A percentile compares a stretch with the other conserved stretches of the same genome.
Evolutionary conservation across 2,329 filamentous ascomycete species (phyloP).

Genomic region (Cryphonectria japonica): DNA sequence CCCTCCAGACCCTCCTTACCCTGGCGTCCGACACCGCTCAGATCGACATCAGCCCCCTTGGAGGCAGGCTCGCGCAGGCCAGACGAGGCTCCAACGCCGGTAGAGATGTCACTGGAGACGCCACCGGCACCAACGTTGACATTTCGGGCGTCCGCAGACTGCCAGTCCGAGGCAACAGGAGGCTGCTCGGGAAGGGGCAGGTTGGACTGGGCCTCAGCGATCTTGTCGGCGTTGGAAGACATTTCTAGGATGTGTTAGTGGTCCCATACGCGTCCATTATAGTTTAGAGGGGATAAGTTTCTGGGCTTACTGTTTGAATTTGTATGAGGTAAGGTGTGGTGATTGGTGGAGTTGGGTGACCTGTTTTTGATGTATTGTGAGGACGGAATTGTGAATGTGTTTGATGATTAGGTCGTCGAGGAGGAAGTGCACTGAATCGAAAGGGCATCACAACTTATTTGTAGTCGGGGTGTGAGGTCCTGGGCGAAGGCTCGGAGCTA

Average conservation of each 20-base stretch:
- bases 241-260: constrained; percentile 36
- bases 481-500: background rate
- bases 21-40: constrained; percentile 66
- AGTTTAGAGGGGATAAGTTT: too few relatives aligned
- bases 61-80: constrained; percentile 65
- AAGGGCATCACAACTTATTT: constrained; percentile 20
- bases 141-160: constrained; percentile 69
- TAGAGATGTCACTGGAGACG: constrained; percentile 55
- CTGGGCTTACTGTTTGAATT: constrained; percentile 20
- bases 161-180: constrained; percentile 76
- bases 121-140: constrained; percentile 72
- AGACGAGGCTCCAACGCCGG: constrained; percentile 49
- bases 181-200: constrained; percentile 81
- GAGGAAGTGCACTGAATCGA: background rate
- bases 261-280: background rate
- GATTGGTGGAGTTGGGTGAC: background rate
- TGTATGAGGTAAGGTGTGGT: background rate
- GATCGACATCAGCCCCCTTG: constrained; percentile 55
- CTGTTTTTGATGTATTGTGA: background rate
- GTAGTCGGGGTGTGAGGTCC: constrained; percentile 14
- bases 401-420: constrained; percentile 10
- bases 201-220: constrained; percentile 70
- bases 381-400: background rate
- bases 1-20: constrained; percentile 61
- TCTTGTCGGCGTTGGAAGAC: constrained; percentile 64